Evolutionary conservation across 306 rosid genomes (phyloP).

Genomic region (Inga oerstediana): DNA sequence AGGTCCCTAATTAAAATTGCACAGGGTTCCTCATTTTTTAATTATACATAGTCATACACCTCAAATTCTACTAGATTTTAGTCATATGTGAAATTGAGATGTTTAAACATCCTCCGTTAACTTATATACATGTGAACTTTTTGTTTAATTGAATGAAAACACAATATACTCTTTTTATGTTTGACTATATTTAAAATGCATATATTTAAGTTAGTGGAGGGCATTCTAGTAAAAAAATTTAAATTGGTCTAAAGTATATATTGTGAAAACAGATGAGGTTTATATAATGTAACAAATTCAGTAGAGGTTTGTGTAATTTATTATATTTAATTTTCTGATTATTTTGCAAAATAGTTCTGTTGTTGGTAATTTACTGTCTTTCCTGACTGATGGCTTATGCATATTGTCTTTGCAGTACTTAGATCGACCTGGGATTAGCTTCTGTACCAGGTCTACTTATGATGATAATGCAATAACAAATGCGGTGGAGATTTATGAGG

Average conservation of each 20-base stretch:
- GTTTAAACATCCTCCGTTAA: not conserved
- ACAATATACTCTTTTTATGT: not conserved
- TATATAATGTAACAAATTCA: not conserved
- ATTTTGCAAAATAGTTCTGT: not conserved
- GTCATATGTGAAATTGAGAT: not conserved
- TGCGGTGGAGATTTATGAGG: constrained; percentile 72
- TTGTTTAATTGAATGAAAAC: not conserved
- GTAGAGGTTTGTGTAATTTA: not conserved
- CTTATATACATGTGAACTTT: not conserved
- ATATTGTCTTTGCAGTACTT: constrained; percentile 56
- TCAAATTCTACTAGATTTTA: not conserved
- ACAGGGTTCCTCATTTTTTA: not conserved
- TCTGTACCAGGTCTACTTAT: constrained; percentile 70
- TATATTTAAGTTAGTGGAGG: not conserved
- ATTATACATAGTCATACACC: not conserved
- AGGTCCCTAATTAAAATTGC: not conserved
- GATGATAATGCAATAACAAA: constrained; percentile 87
- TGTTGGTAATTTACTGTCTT: not conserved
- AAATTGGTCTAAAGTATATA: not conserved
- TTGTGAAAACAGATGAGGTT: not conserved
- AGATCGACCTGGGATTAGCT: constrained; percentile 79
- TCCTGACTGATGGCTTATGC: not conserved
- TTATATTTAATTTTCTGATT: not conserved
- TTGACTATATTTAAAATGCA: not conserved
- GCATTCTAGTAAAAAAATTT: not conserved